Evolutionary conservation across 2,329 filamentous ascomycete species (phyloP), one percentile per base, ranked within the genome.

Genomic region (Phialemonium atrogriseum): DNA sequence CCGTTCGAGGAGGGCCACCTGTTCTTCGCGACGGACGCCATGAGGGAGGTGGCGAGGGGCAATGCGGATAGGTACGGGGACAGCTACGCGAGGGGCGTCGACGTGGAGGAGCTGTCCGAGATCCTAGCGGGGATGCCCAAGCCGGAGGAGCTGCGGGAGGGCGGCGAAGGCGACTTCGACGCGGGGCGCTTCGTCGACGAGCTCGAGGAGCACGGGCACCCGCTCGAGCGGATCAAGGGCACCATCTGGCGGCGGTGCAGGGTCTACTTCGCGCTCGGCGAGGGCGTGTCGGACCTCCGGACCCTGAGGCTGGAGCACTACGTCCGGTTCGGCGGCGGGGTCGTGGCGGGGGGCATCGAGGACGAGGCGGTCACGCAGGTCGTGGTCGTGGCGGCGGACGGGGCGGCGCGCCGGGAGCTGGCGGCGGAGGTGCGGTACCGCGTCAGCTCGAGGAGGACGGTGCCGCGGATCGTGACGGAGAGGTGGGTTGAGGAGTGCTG

Each of bases 401-500:
- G 62, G 5, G 54, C 64, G 3, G 57, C 58, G 34, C 51, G 58
- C 10, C 52, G 51, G 18, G 50, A 56, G 15, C 43, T 54, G 7
- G 57, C 64, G 5, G 61, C 55, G 5, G 54, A 56, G n/a, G 49
- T 77, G 10, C 60, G 70, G 19, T 49, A 58, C 5, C 46, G 50
- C 29, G 56, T 74, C 12, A 68, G 70, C 36, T 46, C 44, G 13
- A 53, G 68, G 32, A 54, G 50, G 6, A 59, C 50, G 32, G 56
- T 87, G 21, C 84, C 88, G 1, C 66, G 84, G 41, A 57, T 89
- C 6, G 81, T 95, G 3, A 70, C 61, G 0, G 53, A 67, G 8
- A 62, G 64, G 10, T 98, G 91, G 91, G 58, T 95, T 1, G 69
- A 79, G 30, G 77, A 82, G 32, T 84, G 84, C 47, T 94, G 88